Evolutionary conservation across 1,139 yeast species (phyloP).

Genomic region (Pichia sp.): DNA sequence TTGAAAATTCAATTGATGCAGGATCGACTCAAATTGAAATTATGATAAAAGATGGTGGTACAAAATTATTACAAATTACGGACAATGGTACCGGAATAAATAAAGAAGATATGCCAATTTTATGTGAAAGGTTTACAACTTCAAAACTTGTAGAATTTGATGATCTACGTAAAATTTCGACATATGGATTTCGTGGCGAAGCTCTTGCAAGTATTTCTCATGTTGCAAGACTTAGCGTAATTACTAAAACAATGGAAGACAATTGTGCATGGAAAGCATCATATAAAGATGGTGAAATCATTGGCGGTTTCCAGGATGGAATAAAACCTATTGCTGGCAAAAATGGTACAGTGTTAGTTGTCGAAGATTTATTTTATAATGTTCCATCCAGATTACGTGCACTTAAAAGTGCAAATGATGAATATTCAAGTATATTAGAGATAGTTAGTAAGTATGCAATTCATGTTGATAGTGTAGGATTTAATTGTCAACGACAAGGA

Average conservation of each 20-base stretch:
- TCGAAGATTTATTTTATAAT: conserved; percentile 87
- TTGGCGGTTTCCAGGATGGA: conserved; percentile 32
- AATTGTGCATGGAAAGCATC: conserved; percentile 64
- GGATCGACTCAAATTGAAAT: conserved; percentile 43
- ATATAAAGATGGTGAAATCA: conserved; percentile 58
- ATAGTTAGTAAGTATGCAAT: conserved; percentile 80
- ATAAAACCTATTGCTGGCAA: conserved; percentile 83
- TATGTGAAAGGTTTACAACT: conserved; percentile 55
- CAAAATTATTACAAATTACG: conserved; percentile 44
- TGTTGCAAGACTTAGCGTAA: conserved; percentile 63
- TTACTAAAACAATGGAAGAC: conserved; percentile 59
- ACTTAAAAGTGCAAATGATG: conserved; percentile 63
- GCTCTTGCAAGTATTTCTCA: conserved; percentile 58
- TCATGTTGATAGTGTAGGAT: conserved; percentile 63
- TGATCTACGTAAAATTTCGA: conserved; percentile 42
- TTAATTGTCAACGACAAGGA: conserved; percentile 63
- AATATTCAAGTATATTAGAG: conserved; percentile 69
- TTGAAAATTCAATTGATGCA: conserved; percentile 53
- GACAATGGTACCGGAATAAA: conserved; percentile 50
- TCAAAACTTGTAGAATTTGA: conserved; percentile 46
- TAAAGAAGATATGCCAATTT: conserved; percentile 39
- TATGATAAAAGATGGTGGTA: conserved; percentile 48
- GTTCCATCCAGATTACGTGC: conserved; percentile 73
- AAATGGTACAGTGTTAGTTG: conserved; percentile 76
- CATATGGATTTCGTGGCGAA: conserved; percentile 60